Percentiles rank a stretch among this genome's conserved stretches.
Conservation (phyloP, 495 filamentous ascomycete species). For the Penicillium verhagenii region DNA sequence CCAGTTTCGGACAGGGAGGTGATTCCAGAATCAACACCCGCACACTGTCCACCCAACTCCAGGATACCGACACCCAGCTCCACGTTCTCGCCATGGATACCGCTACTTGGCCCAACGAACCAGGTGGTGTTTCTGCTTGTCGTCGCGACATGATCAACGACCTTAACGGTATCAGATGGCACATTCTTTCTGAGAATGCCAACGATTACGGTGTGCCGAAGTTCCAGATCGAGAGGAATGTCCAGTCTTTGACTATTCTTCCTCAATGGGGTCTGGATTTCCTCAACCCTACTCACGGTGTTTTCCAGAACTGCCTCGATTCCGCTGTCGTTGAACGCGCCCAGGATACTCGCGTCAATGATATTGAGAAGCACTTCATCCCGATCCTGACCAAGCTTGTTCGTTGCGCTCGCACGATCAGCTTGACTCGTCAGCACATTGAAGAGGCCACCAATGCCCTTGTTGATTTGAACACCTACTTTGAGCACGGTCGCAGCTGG, state of each 20-base stretch:
- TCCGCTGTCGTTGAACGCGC: slow-evolving; percentile 3
- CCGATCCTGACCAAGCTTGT: slow-evolving; percentile 3
- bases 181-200: slow-evolving; percentile 3
- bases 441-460: slow-evolving; percentile 6
- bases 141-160: slow-evolving; percentile 7
- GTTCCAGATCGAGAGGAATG: slow-evolving; percentile 6
- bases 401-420: slow-evolving; percentile 1
- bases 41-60: slow-evolving; percentile 2
- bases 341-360: slow-evolving; percentile 2
- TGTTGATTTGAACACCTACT: slow-evolving; percentile 5
- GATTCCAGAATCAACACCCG: slow-evolving; percentile 6
- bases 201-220: slow-evolving; percentile 4
- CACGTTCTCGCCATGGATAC: slow-evolving; percentile 8
- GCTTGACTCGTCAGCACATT: neutral
- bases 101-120: slow-evolving; percentile 3
- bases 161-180: slow-evolving; percentile 3
- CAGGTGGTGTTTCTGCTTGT: slow-evolving; percentile 3
- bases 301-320: slow-evolving; percentile 6
- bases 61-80: slow-evolving; percentile 5
- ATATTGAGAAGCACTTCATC: slow-evolving; percentile 2
- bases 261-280: slow-evolving; percentile 6
- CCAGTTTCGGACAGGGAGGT: slow-evolving; percentile 1
- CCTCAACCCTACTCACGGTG: slow-evolving; percentile 2
- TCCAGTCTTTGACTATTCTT: slow-evolving; percentile 2
- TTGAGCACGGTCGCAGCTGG: slow-evolving; percentile 1